These are phyloP conservation scores for Myrica gale DNA, from an alignment of 306 rosid species.

Conservation along the genomic window DNA sequence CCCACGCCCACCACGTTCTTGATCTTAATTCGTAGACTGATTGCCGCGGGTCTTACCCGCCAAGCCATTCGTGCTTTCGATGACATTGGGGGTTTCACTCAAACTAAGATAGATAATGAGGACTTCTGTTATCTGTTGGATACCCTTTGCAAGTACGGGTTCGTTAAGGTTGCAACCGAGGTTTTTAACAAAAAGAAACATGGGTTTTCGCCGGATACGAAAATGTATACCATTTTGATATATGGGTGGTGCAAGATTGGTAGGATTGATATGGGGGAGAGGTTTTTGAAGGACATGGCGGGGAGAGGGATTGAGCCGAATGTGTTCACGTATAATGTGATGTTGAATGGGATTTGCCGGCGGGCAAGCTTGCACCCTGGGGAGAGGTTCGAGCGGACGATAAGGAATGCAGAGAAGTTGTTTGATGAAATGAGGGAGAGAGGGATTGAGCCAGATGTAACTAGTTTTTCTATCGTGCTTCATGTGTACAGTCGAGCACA, in stretches of 20 bases:
- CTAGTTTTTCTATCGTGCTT: conserved; percentile 76
- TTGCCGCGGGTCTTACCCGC: conserved; percentile 73
- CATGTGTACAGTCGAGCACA: conserved; percentile 93
- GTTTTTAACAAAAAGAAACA: conserved; percentile 53
- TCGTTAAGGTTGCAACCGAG: conserved; percentile 60
- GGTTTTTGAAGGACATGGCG: conserved; percentile 65
- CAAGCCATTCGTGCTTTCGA: conserved; percentile 74
- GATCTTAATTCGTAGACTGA: conserved; percentile 61
- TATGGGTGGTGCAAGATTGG: conserved; percentile 89
- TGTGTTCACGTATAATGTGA: conserved; percentile 71
- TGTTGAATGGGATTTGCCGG: conserved; percentile 84
- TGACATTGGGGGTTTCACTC: conserved; percentile 51
- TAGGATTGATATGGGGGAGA: conserved; percentile 45
- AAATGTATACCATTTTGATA: conserved; percentile 67
- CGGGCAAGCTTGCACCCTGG: conserved; percentile 76
- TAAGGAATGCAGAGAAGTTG: conserved; percentile 65
- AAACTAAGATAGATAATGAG: conserved; percentile 24
- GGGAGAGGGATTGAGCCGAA: conserved; percentile 66
- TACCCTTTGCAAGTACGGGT: conserved; percentile 76
- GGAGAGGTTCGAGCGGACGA: conserved; percentile 72
- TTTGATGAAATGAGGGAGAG: conserved; percentile 70
- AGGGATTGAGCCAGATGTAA: conserved; percentile 84
- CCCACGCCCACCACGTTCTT: conserved; percentile 51
- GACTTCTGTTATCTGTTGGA: conserved; percentile 61
- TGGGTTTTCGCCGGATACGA: conserved; percentile 43